Evolutionary conservation across 257 asterid genomes (phyloP).

Genomic region (Penstemon eatonii): DNA sequence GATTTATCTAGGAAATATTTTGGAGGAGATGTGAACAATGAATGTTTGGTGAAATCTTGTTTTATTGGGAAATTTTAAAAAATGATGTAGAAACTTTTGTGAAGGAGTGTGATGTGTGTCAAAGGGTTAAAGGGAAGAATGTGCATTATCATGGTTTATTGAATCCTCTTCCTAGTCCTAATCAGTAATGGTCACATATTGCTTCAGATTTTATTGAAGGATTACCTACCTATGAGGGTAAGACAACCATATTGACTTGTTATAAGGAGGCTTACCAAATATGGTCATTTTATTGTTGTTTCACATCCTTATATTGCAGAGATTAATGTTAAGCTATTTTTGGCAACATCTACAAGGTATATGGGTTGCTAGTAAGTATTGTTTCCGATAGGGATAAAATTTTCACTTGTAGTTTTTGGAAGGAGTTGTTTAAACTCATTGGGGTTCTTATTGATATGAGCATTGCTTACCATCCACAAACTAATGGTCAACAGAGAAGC

Average conservation of each 20-base stretch:
- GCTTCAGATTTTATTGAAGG: background rate
- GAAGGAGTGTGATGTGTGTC: constrained; percentile 1
- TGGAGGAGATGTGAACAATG: too few species aligned
- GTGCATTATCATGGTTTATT: background rate
- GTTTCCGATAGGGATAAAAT: too few species aligned
- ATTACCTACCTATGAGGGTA: background rate
- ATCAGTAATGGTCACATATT: background rate
- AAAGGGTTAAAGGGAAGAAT: background rate
- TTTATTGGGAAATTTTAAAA: background rate
- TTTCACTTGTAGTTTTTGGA: too few species aligned
- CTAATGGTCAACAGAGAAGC: constrained; percentile 2
- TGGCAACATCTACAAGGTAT: background rate
- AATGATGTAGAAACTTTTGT: background rate
- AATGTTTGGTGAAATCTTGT: too few species aligned
- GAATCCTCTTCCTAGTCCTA: background rate
- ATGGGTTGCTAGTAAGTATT: background rate
- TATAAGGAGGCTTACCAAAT: background rate
- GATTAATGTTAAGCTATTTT: background rate
- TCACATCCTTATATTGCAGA: background rate
- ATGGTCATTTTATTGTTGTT: background rate
- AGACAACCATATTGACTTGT: background rate
- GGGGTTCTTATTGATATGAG: background rate
- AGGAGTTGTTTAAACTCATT: too few species aligned
- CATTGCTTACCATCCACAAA: constrained; percentile 2
- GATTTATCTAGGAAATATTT: too few species aligned